Conservation (phyloP, 2,329 filamentous ascomycete species). For the Aurifilum marmelostoma region DNA sequence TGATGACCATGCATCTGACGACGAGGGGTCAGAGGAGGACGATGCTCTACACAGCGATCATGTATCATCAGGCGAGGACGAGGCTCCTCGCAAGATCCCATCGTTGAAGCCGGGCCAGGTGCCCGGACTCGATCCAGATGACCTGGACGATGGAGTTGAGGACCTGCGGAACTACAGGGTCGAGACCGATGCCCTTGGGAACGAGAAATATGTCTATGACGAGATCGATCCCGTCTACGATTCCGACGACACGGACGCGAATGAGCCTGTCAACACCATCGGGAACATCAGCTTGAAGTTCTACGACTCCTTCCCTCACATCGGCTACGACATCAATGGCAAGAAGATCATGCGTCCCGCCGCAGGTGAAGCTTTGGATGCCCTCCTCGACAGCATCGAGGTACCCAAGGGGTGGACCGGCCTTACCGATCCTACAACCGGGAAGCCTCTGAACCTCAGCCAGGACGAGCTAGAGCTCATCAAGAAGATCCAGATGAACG, state of each 20-base stretch:
- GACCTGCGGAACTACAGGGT: conserved; percentile 56
- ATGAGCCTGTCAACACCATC: conserved; percentile 84
- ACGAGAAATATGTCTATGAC: conserved; percentile 86
- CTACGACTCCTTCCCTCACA: conserved; percentile 97
- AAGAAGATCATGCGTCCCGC: conserved; percentile 97
- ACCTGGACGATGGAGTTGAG: conserved; percentile 42
- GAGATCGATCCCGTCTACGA: conserved; percentile 96
- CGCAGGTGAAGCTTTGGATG: conserved; percentile 90
- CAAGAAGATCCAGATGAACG: conserved; percentile 85
- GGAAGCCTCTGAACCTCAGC: conserved; percentile 86
- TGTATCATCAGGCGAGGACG: conserved; percentile 43
- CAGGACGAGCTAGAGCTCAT: conserved; percentile 88
- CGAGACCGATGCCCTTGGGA: conserved; percentile 85
- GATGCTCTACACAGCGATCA: conserved; percentile 46
- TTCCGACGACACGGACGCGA: conserved; percentile 88
- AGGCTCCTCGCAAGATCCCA: conserved; percentile 20
- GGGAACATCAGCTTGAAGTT: conserved; percentile 92
- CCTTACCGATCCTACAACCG: conserved; percentile 89
- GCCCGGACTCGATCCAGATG: conserved; percentile 37
- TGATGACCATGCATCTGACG: conserved; percentile 36
- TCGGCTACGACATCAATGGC: conserved; percentile 98
- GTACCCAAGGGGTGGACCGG: conserved; percentile 97
- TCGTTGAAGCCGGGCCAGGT: conserved; percentile 26
- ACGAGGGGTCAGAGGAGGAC: neutral
- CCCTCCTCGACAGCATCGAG: conserved; percentile 93